Evolutionary conservation across 2,329 filamentous ascomycete species (phyloP).

Genomic region (Waltergamsia citrina): DNA sequence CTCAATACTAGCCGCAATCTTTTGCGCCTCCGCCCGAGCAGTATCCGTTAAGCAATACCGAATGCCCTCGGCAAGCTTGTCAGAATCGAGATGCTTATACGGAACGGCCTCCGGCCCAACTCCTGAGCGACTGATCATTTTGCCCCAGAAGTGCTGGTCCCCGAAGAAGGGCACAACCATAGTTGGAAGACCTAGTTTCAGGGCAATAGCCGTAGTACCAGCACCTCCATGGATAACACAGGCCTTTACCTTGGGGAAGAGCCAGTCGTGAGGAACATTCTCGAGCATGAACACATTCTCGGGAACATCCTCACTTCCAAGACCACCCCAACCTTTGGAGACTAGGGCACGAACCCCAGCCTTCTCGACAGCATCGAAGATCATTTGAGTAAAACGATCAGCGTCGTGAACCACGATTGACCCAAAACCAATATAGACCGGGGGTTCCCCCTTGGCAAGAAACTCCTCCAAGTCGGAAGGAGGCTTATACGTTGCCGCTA

Average conservation of each 20-base stretch:
- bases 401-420: slow-evolving; percentile 69
- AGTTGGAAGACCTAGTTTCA: slow-evolving; percentile 62
- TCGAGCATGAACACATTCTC: slow-evolving; percentile 63
- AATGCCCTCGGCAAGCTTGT: slow-evolving; percentile 62
- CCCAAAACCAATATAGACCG: slow-evolving; percentile 69
- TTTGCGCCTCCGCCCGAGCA: slow-evolving; percentile 44
- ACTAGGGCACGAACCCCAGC: slow-evolving; percentile 63
- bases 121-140: slow-evolving; percentile 53
- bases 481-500: slow-evolving; percentile 51
- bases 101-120: slow-evolving; percentile 60
- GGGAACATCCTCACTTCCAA: slow-evolving; percentile 47
- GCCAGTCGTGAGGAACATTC: slow-evolving; percentile 69
- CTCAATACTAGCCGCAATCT: slow-evolving; percentile 52
- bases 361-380: slow-evolving; percentile 57
- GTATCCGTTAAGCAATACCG: slow-evolving; percentile 55
- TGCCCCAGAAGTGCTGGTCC: slow-evolving; percentile 71
- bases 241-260: slow-evolving; percentile 57
- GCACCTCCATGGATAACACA: slow-evolving; percentile 72
- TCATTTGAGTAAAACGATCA: slow-evolving; percentile 57
- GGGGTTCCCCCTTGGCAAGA: slow-evolving; percentile 43
- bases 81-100: slow-evolving; percentile 55
- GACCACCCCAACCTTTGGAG: slow-evolving; percentile 66
- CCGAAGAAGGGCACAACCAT: slow-evolving; percentile 76
- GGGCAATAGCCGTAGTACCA: slow-evolving; percentile 64
- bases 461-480: slow-evolving; percentile 46